phyloP scores from a whole-genome alignment of 169 alveolate genomes.

The Cryptosporidium ubiquitum region DNA sequence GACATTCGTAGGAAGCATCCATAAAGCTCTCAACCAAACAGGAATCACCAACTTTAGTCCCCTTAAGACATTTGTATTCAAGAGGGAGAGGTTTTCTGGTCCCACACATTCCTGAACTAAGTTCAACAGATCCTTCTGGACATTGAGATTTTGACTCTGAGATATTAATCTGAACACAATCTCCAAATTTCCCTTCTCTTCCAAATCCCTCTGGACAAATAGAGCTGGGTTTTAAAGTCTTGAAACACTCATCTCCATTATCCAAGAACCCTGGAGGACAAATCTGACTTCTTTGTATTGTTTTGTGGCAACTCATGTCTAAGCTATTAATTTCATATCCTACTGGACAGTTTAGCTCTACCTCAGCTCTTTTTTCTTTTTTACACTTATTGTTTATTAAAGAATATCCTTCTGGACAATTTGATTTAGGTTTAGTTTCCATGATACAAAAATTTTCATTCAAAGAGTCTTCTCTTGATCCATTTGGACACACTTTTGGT shows the following conservation, averaged over 20 bases:
- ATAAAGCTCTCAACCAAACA: conserved; percentile 41
- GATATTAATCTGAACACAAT: conserved; percentile 29
- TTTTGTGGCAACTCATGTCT: conserved; percentile 42
- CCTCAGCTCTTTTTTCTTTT: neutral
- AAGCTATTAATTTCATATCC: conserved; percentile 29
- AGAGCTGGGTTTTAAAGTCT: conserved; percentile 27
- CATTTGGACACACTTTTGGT: conserved; percentile 48
- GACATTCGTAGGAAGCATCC: conserved; percentile 49
- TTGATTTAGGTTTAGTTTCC: conserved; percentile 6
- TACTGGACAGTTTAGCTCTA: conserved; percentile 13
- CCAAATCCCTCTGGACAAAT: conserved; percentile 27
- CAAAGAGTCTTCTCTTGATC: conserved; percentile 12
- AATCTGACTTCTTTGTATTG: conserved; percentile 1
- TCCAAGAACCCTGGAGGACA: conserved; percentile 72
- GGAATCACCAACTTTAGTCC: conserved; percentile 55
- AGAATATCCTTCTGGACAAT: conserved; percentile 60
- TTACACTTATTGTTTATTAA: conserved; percentile 4
- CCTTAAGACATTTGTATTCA: conserved; percentile 30
- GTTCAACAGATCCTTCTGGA: conserved; percentile 28
- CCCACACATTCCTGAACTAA: conserved; percentile 14
- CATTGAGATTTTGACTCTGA: conserved; percentile 24
- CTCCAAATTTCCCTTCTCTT: conserved; percentile 37
- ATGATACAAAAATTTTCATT: conserved; percentile 44
- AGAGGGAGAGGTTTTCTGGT: conserved; percentile 49
- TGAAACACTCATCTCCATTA: conserved; percentile 52